A percentile compares a stretch with the other conserved stretches of the same genome.
phyloP scores from a whole-genome alignment of 495 filamentous ascomycete genomes.

The Neurospora sp. region DNA sequence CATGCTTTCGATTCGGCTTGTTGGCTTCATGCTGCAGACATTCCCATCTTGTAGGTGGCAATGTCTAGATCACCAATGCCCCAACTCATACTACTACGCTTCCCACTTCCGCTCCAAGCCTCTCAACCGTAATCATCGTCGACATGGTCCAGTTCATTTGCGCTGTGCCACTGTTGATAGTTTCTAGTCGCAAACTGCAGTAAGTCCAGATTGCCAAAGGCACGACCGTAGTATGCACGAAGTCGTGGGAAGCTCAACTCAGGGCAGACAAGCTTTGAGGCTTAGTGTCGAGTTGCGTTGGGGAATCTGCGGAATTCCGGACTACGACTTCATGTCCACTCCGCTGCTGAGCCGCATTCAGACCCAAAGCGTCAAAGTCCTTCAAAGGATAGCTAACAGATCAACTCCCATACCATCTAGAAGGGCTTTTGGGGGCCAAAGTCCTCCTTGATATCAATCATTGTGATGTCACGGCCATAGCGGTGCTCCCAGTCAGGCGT shows the following conservation, averaged over 20 bases:
- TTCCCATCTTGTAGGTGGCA: background rate
- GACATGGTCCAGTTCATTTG: background rate
- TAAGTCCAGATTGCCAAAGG: background rate
- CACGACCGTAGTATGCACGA: background rate
- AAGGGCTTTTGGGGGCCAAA: background rate
- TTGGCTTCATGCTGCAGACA: background rate
- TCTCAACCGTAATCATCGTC: background rate
- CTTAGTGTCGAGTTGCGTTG: too few relatives aligned
- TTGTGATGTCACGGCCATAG: background rate
- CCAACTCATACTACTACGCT: background rate
- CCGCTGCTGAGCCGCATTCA: background rate
- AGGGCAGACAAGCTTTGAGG: background rate
- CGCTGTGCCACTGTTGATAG: background rate
- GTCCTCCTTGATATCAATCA: background rate
- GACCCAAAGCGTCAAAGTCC: too few relatives aligned
- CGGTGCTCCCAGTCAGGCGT: background rate
- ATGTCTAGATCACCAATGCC: background rate
- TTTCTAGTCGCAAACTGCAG: background rate
- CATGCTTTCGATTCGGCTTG: background rate
- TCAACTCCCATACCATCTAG: background rate
- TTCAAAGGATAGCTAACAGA: too few relatives aligned
- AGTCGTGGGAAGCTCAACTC: background rate
- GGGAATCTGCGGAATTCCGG: too few relatives aligned
- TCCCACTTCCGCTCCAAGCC: background rate
- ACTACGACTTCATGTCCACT: background rate